phyloP scores from a whole-genome alignment of 768 basidiomycete species.

The Daedaleopsis sinensis region DNA sequence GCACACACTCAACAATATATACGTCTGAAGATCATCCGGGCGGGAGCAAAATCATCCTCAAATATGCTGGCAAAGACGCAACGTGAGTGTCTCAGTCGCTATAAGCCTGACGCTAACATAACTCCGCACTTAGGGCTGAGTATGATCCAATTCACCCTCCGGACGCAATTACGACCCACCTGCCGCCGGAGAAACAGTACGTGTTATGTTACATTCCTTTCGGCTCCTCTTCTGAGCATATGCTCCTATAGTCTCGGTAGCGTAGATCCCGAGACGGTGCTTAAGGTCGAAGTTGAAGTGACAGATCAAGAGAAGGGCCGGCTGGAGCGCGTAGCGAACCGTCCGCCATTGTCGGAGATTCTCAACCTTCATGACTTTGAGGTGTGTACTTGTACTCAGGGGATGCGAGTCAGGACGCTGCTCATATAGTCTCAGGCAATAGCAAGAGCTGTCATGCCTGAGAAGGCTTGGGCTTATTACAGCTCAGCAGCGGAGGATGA shows the following conservation, averaged over 20 bases:
- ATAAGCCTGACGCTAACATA: not conserved
- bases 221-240: not conserved
- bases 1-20: not conserved
- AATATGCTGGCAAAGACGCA: constrained; percentile 57
- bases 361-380: constrained; percentile 94
- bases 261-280: constrained; percentile 68
- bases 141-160: constrained; percentile 92
- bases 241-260: constrained; percentile 53
- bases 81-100: constrained; percentile 26
- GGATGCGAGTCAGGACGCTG: not conserved
- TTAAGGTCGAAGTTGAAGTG: constrained; percentile 59
- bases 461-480: constrained; percentile 95
- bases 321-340: constrained; percentile 56
- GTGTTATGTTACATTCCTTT: constrained; percentile 1
- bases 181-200: constrained; percentile 80
- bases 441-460: constrained; percentile 76
- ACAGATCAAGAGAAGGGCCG: constrained; percentile 69
- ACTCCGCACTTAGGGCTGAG: constrained; percentile 41
- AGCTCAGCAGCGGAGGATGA: constrained; percentile 95
- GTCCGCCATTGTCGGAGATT: constrained; percentile 79
- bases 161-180: constrained; percentile 73
- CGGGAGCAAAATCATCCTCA: constrained; percentile 52
- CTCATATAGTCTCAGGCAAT: constrained; percentile 57
- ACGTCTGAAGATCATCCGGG: constrained; percentile 33
- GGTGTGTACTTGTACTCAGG: constrained; percentile 42